Base-by-base conservation (phyloP, 352 stramenopile genomes). In the Phytopythium mirpurense region DNA sequence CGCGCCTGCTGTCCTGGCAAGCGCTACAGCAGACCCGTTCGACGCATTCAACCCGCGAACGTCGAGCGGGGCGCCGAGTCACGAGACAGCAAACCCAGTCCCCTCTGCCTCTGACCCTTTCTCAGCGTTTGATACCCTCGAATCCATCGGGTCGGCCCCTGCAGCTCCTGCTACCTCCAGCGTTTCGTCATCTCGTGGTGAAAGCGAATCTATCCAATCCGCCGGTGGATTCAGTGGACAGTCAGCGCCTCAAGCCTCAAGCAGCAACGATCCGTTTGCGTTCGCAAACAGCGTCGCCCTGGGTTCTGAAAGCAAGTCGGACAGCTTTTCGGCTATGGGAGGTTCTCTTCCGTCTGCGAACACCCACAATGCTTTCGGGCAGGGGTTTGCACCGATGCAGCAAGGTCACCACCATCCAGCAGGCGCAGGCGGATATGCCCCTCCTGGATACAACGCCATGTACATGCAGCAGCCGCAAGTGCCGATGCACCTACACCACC, bases 101-200 rank as follows among this genome's bases (percentile, higher is more conserved):
- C 23, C 29, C 40, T 26, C 59, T n/a, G 62, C 46, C 24, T 63
- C 40, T 24, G 72, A 91, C 57, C 76, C 70, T 35, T 91, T 91
- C 57, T 59, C 73, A 24, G 82, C 79, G 36, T 92, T 92, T 51
- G 75, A 88, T 47, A 62, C 43, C 4, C 34, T 54, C 3, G 47
- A 34, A 2, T 72, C 62, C 40, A 40, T 51, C 2, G 35, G 50
- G 1, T 51, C 45, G n/a, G 42, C 49, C 34, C 32, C 37, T 37
- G 35, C 51, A 48, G 62, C 19, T 48, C 56, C 54, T 15, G 35
- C 21, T 29, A 57, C 43, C 2, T 23, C 51, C 5, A 57, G 38
- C 9, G 41, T 57, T 15, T 21, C 40, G 0, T 36, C 51, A 2
- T 43, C 51, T 14, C 31, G 31, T 32, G 40, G 23, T 4, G 40